phyloP scores from a whole-genome alignment of 352 stramenopile species.

The Phytophthora idaei region DNA sequence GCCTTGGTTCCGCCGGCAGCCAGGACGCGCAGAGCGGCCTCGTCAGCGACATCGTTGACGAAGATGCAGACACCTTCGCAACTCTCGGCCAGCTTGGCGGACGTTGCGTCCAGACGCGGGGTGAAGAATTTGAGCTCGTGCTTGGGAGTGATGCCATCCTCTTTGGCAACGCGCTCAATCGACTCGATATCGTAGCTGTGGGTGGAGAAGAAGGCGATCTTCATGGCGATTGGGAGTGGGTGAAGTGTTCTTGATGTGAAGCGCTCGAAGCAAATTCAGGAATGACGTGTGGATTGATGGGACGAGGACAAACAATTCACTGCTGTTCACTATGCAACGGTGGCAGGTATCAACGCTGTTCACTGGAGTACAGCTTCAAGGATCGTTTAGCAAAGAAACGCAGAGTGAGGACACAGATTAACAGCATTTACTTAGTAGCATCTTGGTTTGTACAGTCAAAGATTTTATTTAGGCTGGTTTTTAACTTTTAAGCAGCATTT shows the following conservation, averaged over 20 bases:
- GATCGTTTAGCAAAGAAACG: conserved; percentile 31
- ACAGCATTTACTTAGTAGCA: background rate
- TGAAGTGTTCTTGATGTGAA: conserved; percentile 6
- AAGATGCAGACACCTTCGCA: conserved; percentile 82
- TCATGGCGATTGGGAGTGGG: conserved; percentile 49
- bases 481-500: too few relatives aligned
- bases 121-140: conserved; percentile 68
- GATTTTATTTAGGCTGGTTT: too few relatives aligned
- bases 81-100: conserved; percentile 53
- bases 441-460: too few relatives aligned
- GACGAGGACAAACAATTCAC: background rate
- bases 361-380: conserved; percentile 10
- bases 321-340: too few relatives aligned
- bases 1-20: conserved; percentile 55
- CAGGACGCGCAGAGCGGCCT: conserved; percentile 54
- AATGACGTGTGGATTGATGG: conserved; percentile 25
- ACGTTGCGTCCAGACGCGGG: conserved; percentile 54
- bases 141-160: conserved; percentile 43
- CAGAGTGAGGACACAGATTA: conserved; percentile 7
- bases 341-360: too few relatives aligned
- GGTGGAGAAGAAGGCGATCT: conserved; percentile 82
- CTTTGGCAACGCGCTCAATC: conserved; percentile 48
- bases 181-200: conserved; percentile 78
- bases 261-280: conserved; percentile 23
- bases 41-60: conserved; percentile 85